phyloP scores from a whole-genome alignment of 2,329 filamentous ascomycete genomes.

The Gyromitra esculenta region DNA sequence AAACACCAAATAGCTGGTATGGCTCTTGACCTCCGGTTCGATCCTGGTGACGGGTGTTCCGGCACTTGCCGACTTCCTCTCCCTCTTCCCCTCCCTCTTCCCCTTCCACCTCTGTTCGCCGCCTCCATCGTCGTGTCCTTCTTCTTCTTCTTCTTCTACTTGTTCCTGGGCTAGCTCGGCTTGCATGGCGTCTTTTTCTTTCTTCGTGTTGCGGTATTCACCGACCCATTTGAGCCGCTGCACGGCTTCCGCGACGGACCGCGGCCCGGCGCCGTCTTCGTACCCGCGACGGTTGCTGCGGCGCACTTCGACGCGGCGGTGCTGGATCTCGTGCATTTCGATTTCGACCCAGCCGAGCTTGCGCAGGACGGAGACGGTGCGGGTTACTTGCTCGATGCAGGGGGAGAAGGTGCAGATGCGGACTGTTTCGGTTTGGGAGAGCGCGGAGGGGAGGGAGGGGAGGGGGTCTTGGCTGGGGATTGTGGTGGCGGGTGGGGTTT shows the following conservation, averaged over 20 bases:
- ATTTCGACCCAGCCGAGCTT: constrained; percentile 89
- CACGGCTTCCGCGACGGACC: constrained; percentile 82
- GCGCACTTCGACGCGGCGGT: constrained; percentile 80
- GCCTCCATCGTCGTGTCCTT: neutral
- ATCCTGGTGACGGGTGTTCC: constrained; percentile 81
- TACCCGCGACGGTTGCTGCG: constrained; percentile 77
- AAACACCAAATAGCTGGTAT: constrained; percentile 97
- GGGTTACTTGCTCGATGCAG: constrained; percentile 94
- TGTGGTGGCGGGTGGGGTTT: neutral
- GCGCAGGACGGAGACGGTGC: constrained; percentile 82
- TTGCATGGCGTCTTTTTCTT: constrained; percentile 35
- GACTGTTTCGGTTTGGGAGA: constrained; percentile 76
- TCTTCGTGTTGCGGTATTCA: constrained; percentile 47
- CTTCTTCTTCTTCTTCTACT: neutral
- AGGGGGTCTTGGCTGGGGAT: constrained; percentile 16
- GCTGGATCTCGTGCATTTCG: constrained; percentile 87
- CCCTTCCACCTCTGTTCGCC: constrained; percentile 15
- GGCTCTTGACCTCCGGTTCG: constrained; percentile 90
- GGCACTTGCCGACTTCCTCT: constrained; percentile 73
- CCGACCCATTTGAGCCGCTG: constrained; percentile 66
- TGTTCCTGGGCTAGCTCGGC: neutral
- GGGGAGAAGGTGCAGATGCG: constrained; percentile 95
- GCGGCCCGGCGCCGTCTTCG: constrained; percentile 68
- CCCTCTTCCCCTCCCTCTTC: constrained; percentile 53
- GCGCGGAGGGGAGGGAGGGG: constrained; percentile 62